phyloP scores from a whole-genome alignment of 305 asterid species.

The Fraxinus xanthoxyloides region DNA sequence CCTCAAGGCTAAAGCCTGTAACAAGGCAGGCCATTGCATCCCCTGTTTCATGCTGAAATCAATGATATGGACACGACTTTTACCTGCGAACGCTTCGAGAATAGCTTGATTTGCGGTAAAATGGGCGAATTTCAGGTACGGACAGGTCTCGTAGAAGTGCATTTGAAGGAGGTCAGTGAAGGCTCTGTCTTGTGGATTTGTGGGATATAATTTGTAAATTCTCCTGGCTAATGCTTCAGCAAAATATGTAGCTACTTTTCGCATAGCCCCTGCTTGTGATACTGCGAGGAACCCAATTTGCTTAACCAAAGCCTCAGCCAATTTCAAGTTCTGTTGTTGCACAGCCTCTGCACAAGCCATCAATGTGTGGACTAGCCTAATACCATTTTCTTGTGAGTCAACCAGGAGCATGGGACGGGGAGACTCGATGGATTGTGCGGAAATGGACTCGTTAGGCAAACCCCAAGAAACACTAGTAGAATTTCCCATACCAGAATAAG shows the following conservation, averaged over 20 bases:
- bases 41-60: conserved; percentile 94
- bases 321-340: conserved; percentile 52
- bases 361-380: conserved; percentile 68
- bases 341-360: conserved; percentile 91
- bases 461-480: conserved; percentile 17
- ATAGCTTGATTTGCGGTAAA: conserved; percentile 93
- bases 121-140: conserved; percentile 85
- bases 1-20: conserved; percentile 77
- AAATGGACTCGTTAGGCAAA: conserved; percentile 23
- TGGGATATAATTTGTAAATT: conserved; percentile 51
- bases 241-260: conserved; percentile 80
- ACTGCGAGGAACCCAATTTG: conserved; percentile 70
- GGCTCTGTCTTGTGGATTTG: conserved; percentile 53
- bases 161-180: conserved; percentile 61
- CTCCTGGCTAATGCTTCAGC: conserved; percentile 77
- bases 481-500: conserved; percentile 13
- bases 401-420: conserved; percentile 52
- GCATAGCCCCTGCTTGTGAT: conserved; percentile 79
- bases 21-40: conserved; percentile 91
- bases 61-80: conserved; percentile 61
- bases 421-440: conserved; percentile 28
- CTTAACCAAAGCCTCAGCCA: conserved; percentile 67
- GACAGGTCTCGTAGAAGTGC: conserved; percentile 88
- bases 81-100: conserved; percentile 68
- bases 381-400: conserved; percentile 82